Evolutionary conservation across 2,329 filamentous ascomycete genomes (phyloP).

Genomic region (Cercospora citrullina): DNA sequence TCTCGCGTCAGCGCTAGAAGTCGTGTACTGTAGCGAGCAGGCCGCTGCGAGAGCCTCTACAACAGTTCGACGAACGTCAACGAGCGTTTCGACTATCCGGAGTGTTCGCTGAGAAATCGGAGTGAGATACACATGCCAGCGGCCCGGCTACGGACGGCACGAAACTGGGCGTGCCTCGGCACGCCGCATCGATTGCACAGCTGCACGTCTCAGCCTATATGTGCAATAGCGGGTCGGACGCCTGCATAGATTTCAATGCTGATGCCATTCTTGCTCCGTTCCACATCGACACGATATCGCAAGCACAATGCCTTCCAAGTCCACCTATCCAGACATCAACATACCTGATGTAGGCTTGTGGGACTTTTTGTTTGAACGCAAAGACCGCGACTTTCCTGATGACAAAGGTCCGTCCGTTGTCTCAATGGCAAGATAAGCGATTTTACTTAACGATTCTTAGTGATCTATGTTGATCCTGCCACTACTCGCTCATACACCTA

Average conservation of each 20-base stretch:
- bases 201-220: neutral
- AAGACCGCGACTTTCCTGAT: conserved; percentile 65
- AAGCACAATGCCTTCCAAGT: conserved; percentile 25
- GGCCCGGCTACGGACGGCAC: neutral
- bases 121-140: neutral
- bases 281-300: neutral
- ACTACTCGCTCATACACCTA: conserved; percentile 71
- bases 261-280: neutral
- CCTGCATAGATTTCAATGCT: neutral
- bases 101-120: neutral
- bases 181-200: neutral
- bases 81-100: neutral
- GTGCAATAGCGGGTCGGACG: neutral
- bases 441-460: conserved; percentile 46
- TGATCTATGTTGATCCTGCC: conserved; percentile 74
- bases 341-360: conserved; percentile 78
- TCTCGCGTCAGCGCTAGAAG: no score
- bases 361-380: conserved; percentile 72
- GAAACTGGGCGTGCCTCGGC: conserved; percentile 1
- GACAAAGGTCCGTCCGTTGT: conserved; percentile 61
- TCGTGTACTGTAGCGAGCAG: neutral
- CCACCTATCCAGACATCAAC: conserved; percentile 58
- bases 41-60: neutral
- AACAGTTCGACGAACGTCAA: neutral
- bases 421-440: neutral